Conservation (phyloP, 257 asterid genomes). For the Orobanche coerulescens region DNA sequence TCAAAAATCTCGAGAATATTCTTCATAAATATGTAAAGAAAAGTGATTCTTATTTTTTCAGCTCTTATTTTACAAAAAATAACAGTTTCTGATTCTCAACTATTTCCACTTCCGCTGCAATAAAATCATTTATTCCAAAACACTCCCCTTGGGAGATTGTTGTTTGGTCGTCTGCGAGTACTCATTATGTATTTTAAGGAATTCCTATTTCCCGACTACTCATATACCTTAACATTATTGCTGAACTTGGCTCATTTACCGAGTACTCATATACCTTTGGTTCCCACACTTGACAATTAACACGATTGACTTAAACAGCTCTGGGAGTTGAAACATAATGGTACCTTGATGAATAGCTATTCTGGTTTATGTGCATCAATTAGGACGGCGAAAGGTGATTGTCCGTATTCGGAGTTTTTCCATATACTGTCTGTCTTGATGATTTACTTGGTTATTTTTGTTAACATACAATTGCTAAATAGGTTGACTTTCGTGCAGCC, state of each 20-base stretch:
- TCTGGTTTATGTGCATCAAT: conserved; percentile 80
- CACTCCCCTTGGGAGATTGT: too few species aligned
- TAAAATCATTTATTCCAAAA: too few species aligned
- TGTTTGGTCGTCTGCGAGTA: not conserved
- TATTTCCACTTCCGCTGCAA: too few species aligned
- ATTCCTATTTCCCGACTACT: too few species aligned
- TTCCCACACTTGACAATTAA: not conserved
- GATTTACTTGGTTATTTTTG: not conserved
- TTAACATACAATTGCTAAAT: not conserved
- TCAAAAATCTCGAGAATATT: not conserved
- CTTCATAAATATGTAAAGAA: not conserved
- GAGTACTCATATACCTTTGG: not conserved
- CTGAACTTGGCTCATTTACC: too few species aligned
- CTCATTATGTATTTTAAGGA: not conserved
- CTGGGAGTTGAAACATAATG: conserved; percentile 76
- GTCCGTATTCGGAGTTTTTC: not conserved
- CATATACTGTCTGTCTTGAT: not conserved
- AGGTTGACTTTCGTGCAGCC: not conserved
- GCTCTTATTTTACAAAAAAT: too few species aligned
- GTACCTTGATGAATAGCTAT: conserved; percentile 66
- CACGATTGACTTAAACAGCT: conserved; percentile 37
- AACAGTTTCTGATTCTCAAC: too few species aligned
- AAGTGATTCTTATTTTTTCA: too few species aligned
- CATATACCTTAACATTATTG: too few species aligned
- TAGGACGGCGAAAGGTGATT: conserved; percentile 44